Base-by-base conservation (phyloP, 2,329 filamentous ascomycete species). In the Hypoxylon sp. region DNA sequence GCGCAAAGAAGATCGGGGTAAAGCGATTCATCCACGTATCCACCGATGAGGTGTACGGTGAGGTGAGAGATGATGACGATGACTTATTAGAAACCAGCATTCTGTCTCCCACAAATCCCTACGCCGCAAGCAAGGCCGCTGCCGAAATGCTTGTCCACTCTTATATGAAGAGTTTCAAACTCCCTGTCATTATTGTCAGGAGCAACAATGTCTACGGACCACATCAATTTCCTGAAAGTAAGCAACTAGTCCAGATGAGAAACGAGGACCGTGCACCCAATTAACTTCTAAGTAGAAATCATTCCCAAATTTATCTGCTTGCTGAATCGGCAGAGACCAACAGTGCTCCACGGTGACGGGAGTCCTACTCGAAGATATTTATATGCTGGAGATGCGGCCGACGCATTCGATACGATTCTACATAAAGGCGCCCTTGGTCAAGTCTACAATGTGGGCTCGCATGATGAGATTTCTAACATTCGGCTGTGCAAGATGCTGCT, bases 181-280 rank as follows among this genome's bases (percentile, higher is more conserved):
- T 96, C 11, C 92, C 92, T 1, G 88, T 89, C 56, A 93, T 95
- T 70, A 92, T 94, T 73, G 90, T 94, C 28, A 86, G 92, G 53
- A 91, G 91, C 77, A 95, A 95, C 82, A 95, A 96, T 74, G 91
- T 95, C 30, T 96, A 94, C 75, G 93, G 93, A 0, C 93, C 93
- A 21, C 91, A 94, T 76, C 92, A 95, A 77, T 94, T 91, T 77
- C 92, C 92, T 0, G 92, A 94, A 81, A 94, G 92, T 94, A 81
- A 79, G 90, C 80, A 2, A 48, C 28, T 34, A 23, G 17, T 14
- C 48, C 5, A 3, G 13, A 14, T 19, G 38, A n/a, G 38, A 19
- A 58, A 11, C 6, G 21, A 41, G 14, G 36, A 32, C 6, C 21
- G 19, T 50, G 25, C 49, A 45, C 21, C 30, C 43, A 2, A 50